Evolutionary conservation across 257 asterid genomes (phyloP).

Genomic region (Mentha longifolia): DNA sequence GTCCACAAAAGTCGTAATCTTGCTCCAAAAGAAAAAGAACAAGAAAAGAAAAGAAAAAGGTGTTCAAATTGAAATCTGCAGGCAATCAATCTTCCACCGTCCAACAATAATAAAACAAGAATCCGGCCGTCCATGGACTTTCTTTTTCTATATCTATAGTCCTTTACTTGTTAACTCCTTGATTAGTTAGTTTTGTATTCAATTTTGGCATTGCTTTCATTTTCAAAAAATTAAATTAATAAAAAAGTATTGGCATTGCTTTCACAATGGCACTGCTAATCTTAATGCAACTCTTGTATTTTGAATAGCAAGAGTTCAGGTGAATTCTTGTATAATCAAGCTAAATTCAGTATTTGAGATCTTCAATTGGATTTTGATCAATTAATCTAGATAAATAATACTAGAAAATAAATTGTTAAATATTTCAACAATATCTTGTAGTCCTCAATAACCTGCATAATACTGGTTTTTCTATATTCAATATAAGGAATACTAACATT

Average conservation of each 20-base stretch:
- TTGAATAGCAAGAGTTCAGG: neutral
- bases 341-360: neutral
- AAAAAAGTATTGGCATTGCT: too few relatives aligned
- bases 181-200: too few relatives aligned
- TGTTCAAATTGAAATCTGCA: constrained; percentile 7
- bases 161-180: neutral
- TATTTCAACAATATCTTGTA: too few relatives aligned
- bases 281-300: neutral
- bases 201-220: too few relatives aligned
- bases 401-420: too few relatives aligned
- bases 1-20: constrained; percentile 10
- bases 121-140: constrained; percentile 34
- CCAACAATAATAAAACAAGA: neutral
- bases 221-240: too few relatives aligned
- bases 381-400: too few relatives aligned
- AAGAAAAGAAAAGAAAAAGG: constrained; percentile 8
- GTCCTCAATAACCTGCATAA: too few relatives aligned
- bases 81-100: constrained; percentile 35
- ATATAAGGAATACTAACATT: too few relatives aligned
- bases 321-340: neutral
- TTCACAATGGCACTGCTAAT: too few relatives aligned
- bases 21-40: neutral
- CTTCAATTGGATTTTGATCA: too few relatives aligned
- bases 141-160: neutral
- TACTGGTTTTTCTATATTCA: too few relatives aligned